These are phyloP conservation scores for Diaporthe sp. DNA, from an alignment of 2,329 filamentous ascomycete genomes.

Conservation along the genomic window DNA sequence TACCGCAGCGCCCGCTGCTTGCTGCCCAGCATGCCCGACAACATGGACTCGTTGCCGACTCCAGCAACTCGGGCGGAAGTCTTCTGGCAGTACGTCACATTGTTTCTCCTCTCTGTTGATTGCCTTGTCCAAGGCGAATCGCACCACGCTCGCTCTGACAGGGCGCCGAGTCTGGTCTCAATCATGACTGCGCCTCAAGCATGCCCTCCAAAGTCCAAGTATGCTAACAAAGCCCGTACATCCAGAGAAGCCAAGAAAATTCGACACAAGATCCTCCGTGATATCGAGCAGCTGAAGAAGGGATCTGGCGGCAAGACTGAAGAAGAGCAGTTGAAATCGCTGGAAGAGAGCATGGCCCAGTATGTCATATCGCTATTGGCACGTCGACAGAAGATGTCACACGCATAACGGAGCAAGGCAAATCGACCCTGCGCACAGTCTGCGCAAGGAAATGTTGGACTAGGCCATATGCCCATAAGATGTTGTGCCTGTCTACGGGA, in stretches of 20 bases:
- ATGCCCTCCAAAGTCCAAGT: neutral
- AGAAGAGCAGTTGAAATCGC: constrained; percentile 48
- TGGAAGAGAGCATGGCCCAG: constrained; percentile 51
- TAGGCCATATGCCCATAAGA: neutral
- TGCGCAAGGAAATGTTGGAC: neutral
- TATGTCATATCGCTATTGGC: constrained; percentile 43
- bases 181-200: neutral
- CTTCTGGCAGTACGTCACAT: constrained; percentile 40
- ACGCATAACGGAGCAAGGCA: constrained; percentile 14
- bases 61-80: constrained; percentile 37
- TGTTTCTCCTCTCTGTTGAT: neutral
- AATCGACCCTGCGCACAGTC: neutral
- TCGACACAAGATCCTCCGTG: constrained; percentile 47
- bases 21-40: constrained; percentile 33
- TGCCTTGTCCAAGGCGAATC: neutral
- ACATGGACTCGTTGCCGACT: constrained; percentile 34
- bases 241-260: constrained; percentile 45
- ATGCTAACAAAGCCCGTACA: constrained; percentile 21
- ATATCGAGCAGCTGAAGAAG: constrained; percentile 47
- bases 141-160: neutral
- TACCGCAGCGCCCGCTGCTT: constrained; percentile 38
- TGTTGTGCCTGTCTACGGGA: neutral
- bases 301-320: constrained; percentile 45
- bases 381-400: constrained; percentile 3
- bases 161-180: neutral